A percentile compares a stretch with the other conserved stretches of the same genome.
These are phyloP conservation scores for Pythium phragmitis DNA, from an alignment of 352 stramenopile species.

Conservation along the genomic window DNA sequence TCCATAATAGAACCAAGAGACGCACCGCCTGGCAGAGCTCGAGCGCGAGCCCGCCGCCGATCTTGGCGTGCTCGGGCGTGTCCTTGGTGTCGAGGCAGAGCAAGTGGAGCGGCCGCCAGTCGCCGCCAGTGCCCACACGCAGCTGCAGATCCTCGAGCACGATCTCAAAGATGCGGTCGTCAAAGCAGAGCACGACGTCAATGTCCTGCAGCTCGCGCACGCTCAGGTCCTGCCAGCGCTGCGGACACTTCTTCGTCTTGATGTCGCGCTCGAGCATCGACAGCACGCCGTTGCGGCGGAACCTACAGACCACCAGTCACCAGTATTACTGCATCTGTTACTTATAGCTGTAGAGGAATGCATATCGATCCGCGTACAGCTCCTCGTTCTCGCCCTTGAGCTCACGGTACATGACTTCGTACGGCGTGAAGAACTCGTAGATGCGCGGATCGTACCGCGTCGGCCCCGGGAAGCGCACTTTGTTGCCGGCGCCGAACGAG, in stretches of 20 bases:
- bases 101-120: constrained; percentile 73
- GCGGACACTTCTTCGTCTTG: constrained; percentile 79
- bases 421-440: constrained; percentile 88
- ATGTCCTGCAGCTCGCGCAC: constrained; percentile 69
- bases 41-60: constrained; percentile 73
- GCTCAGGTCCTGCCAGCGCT: constrained; percentile 84
- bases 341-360: background rate
- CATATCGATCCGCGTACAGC: constrained; percentile 34
- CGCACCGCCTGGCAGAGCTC: constrained; percentile 70
- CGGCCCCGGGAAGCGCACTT: constrained; percentile 80
- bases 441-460: constrained; percentile 74
- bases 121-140: constrained; percentile 39
- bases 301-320: constrained; percentile 33
- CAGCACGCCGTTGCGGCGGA: constrained; percentile 79
- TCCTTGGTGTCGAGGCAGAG: constrained; percentile 89
- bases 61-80: constrained; percentile 83
- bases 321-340: background rate
- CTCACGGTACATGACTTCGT: constrained; percentile 84
- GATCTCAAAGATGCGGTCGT: constrained; percentile 89
- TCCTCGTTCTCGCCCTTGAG: constrained; percentile 79
- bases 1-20: background rate
- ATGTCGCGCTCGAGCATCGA: constrained; percentile 89
- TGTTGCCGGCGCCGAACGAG: constrained; percentile 84
- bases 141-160: constrained; percentile 81
- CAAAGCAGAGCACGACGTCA: constrained; percentile 89